Evolutionary conservation across 1,284 basidiomycete genomes (phyloP), one percentile per base, ranked within the genome.

Genomic region (Rhodotorula mucilaginosa): DNA sequence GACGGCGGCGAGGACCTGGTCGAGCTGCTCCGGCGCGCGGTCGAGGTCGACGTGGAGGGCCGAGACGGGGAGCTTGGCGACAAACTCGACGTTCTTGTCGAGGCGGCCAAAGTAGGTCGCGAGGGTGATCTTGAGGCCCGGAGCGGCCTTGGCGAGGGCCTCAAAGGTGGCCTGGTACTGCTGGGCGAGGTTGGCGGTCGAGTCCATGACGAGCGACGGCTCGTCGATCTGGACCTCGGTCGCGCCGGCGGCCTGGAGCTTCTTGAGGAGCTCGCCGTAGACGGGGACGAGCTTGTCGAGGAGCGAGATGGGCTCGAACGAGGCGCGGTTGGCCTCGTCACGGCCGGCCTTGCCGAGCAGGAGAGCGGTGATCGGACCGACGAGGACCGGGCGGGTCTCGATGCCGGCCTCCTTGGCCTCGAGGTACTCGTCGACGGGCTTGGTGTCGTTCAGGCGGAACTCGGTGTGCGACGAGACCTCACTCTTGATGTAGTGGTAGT

Each of bases 401-500:
- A 97, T 86, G 76, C 96, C 97, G 77, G 88, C 87, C 69, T 86
- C 89, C 86, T 97, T 91, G 73, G 97, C 97, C 86, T 99, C 97
- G 77, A 91, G 88, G 85, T 89, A 99, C 83, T 97, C 93, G 80
- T 91, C 90, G 74, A 98, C 87, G 71, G 91, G 89, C 86, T 97
- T 97, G 90, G 73, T 68, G 85, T 89, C 89, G 85, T 90, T 88
- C 81, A 99, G 86, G 85, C 94, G 93, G 89, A 99, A 98, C 78
- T 95, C 89, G 71, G 91, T 93, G 80, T 87, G 85, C 73, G 94
- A 90, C 31, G 92, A 91, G 83, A 99, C 88, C 85, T 99, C 97
- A 73, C 95, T 96, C 75, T 98, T 96, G 83, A 99, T 92, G 81
- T 91, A 96, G 86, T 98, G 96, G 70, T 99, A 99, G 89, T 99